These are phyloP conservation scores for Tilletia horrida DNA, from an alignment of 1,284 basidiomycete genomes.

Conservation along the genomic window DNA sequence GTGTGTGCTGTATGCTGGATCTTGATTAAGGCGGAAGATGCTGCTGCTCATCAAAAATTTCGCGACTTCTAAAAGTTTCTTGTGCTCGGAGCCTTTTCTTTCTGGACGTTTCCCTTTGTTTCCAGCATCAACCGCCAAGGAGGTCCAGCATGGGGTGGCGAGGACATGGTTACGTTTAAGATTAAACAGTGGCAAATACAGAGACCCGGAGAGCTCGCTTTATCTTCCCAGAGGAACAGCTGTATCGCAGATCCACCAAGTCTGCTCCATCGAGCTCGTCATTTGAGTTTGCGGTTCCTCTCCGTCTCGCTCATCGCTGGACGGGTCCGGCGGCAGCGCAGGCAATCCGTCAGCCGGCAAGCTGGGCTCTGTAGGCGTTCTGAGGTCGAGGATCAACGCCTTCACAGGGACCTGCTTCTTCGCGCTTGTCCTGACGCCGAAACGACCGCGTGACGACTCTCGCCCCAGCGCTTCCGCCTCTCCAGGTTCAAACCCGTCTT, in stretches of 20 bases:
- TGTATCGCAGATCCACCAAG: conserved; percentile 13
- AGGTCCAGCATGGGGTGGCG: too few species aligned
- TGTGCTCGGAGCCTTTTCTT: too few species aligned
- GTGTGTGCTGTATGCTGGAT: too few species aligned
- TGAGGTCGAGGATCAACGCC: background rate
- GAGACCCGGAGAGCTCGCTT: background rate
- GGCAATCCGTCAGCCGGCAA: background rate
- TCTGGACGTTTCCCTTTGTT: too few species aligned
- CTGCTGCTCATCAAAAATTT: too few species aligned
- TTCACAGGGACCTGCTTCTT: conserved; percentile 1
- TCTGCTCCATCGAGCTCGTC: background rate
- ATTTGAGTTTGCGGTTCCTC: background rate
- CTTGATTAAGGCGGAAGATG: too few species aligned
- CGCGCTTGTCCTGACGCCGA: background rate
- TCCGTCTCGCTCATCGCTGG: too few species aligned
- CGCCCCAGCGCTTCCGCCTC: background rate
- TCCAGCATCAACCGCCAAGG: too few species aligned
- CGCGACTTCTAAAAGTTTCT: too few species aligned
- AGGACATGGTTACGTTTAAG: too few species aligned
- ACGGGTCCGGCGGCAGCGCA: background rate
- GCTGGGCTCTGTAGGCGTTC: background rate
- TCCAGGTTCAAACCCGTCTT: background rate
- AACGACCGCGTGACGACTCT: background rate
- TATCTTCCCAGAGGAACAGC: background rate
- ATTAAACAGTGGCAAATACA: too few species aligned